Conservation (phyloP, 208 protist species). For the Lotmaria passim region DNA sequence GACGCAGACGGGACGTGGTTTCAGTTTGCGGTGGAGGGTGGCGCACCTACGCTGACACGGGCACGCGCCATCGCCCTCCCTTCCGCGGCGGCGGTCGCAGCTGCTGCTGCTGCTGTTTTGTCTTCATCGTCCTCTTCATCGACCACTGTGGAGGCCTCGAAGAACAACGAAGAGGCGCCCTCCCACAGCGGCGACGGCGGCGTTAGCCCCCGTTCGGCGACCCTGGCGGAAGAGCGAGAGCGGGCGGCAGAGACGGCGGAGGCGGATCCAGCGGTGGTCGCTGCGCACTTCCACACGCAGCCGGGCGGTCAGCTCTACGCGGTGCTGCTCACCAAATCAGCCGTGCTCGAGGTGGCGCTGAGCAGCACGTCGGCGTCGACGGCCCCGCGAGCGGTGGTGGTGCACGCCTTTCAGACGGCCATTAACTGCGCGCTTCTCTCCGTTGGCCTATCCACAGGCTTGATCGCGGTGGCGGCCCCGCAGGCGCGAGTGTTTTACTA, state of each 20-base stretch:
- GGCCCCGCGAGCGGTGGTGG: constrained; percentile 26
- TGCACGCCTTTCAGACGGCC: constrained; percentile 43
- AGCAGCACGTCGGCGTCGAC: not conserved
- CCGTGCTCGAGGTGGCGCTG: constrained; percentile 59
- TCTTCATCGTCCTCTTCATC: not conserved
- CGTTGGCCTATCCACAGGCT: constrained; percentile 57
- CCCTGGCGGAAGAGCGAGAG: not conserved
- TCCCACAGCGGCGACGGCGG: not conserved
- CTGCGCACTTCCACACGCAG: constrained; percentile 53
- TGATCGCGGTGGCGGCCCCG: constrained; percentile 62
- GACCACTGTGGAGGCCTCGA: not conserved
- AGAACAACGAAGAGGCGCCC: not conserved
- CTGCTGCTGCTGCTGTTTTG: not conserved
- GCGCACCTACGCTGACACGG: constrained; percentile 18
- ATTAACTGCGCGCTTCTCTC: constrained; percentile 42
- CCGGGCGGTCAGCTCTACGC: constrained; percentile 53
- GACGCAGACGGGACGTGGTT: constrained; percentile 79
- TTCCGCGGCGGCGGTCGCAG: not conserved
- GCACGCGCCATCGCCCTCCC: constrained; percentile 24
- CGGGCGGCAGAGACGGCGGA: not conserved
- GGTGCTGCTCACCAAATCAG: constrained; percentile 60
- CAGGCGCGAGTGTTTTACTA: constrained; percentile 62
- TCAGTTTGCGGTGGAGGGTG: constrained; percentile 51
- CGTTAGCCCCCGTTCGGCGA: no score
- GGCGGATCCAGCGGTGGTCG: constrained; percentile 7